Evolutionary conservation across 2,329 filamentous ascomycete genomes (phyloP), one percentile per base, ranked within the genome.

Genomic region (Penicillium glabrum): DNA sequence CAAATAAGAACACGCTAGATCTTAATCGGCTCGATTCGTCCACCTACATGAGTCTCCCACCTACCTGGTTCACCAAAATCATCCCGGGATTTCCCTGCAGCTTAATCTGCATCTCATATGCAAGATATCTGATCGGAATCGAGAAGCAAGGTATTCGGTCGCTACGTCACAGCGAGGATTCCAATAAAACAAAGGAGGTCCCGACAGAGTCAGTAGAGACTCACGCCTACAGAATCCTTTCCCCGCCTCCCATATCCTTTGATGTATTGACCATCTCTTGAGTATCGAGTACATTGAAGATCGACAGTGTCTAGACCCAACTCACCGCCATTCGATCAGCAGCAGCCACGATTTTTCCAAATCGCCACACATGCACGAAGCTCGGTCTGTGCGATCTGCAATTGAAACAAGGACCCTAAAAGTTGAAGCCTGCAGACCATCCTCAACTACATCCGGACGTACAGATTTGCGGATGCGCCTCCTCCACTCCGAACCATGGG

Each of bases 351-450:
- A 23, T 9, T 26, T 33, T n/a, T 14, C 27, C 35, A n/a, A 26
- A 13, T 23, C 50, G 49, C 53, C 57, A 50, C 56, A 53, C 21
- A 53, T 53, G 57, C 57, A 56, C 27, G 31, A 37, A 23, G 10
- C 16, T 50, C 16, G 46, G 35, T 41, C 31, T 21, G 29, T 48
- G 13, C 46, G 27, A 29, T 29, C 46, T 46, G 45, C 26, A 46
- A 27, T 21, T 19, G 8, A 8, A 14, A 31, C 45, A 31, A 46
- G 45, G 45, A 31, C 21, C 11, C n/a, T 9, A 29, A 47, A 31
- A 21, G 26, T n/a, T 11, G n/a, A 46, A 26, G 46, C 16, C 35
- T 50, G 35, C 35, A 27, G 10, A 39, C 19, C 19, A 39, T 33
- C 8, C 19, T 47, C 26, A 11, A 14, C 46, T 47, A 13, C 14